These are phyloP conservation scores for Phytophthora syringae DNA, from an alignment of 352 stramenopile species.

Conservation along the genomic window DNA sequence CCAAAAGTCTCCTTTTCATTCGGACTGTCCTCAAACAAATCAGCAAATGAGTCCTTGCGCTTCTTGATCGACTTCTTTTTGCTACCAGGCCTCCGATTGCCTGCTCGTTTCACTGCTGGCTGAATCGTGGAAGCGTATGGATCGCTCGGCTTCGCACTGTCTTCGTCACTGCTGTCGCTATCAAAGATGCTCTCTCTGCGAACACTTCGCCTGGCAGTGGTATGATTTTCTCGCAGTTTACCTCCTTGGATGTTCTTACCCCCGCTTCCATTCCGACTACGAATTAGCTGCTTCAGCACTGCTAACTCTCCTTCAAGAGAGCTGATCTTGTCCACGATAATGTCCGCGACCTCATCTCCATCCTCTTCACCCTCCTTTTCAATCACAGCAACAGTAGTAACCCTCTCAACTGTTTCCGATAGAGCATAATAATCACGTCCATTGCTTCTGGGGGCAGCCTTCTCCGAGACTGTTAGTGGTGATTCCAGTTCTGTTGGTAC, in stretches of 20 bases:
- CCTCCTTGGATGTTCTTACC: constrained; percentile 1
- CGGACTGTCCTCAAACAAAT: constrained; percentile 69
- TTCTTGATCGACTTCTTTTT: constrained; percentile 36
- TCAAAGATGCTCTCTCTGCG: constrained; percentile 84
- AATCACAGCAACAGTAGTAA: not conserved
- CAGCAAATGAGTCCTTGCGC: constrained; percentile 76
- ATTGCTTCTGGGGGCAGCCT: not conserved
- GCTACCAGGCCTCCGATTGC: constrained; percentile 24
- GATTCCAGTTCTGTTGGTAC: constrained; percentile 13
- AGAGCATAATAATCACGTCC: constrained; percentile 7
- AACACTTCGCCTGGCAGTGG: constrained; percentile 11
- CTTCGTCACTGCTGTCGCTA: constrained; percentile 58
- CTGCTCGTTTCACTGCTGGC: constrained; percentile 2
- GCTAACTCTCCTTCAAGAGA: constrained; percentile 70
- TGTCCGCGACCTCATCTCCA: constrained; percentile 59
- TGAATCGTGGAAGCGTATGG: constrained; percentile 16
- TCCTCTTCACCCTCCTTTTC: constrained; percentile 18
- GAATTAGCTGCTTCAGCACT: constrained; percentile 72
- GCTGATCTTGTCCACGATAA: constrained; percentile 86
- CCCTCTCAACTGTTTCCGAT: not conserved
- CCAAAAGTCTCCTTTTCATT: constrained; percentile 30
- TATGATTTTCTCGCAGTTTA: constrained; percentile 9
- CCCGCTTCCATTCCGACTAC: constrained; percentile 46
- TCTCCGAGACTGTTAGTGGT: not conserved
- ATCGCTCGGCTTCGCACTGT: constrained; percentile 28